phyloP scores from a whole-genome alignment of 2,329 filamentous ascomycete species.

The Aspergillus fijiensis region DNA sequence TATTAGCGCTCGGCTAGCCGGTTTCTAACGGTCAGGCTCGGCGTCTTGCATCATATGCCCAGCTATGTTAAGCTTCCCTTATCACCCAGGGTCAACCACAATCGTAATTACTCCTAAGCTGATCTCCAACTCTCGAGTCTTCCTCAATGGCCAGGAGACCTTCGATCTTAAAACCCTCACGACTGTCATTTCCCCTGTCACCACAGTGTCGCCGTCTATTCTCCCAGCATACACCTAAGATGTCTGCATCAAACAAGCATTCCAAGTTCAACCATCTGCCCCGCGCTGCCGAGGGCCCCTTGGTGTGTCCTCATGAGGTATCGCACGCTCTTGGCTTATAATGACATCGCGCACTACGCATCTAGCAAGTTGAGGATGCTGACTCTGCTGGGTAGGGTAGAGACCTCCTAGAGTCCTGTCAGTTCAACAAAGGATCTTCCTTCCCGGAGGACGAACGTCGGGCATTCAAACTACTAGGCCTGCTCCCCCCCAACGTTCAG shows the following conservation, averaged over 20 bases:
- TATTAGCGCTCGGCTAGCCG: background rate
- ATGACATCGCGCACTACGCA: background rate
- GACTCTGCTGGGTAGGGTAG: conserved; percentile 37
- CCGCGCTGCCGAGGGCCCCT: conserved; percentile 28
- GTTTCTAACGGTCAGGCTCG: background rate
- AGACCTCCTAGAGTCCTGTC: conserved; percentile 62
- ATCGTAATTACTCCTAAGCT: background rate
- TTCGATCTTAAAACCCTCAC: background rate
- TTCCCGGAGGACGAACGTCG: conserved; percentile 69
- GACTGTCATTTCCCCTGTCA: background rate
- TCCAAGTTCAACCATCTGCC: conserved; percentile 34
- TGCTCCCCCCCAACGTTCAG: conserved; percentile 71
- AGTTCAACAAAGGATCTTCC: conserved; percentile 81
- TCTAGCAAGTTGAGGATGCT: background rate
- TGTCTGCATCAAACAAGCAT: conserved; percentile 13
- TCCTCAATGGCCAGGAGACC: background rate
- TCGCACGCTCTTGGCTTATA: background rate
- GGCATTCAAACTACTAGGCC: conserved; percentile 68
- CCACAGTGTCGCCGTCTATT: background rate
- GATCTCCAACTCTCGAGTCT: background rate
- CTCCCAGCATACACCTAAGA: background rate
- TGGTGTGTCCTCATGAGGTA: conserved; percentile 33
- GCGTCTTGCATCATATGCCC: background rate
- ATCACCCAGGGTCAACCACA: background rate
- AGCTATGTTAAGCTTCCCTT: background rate